A percentile compares a stretch with the other conserved stretches of the same genome.
Evolutionary conservation across 306 rosid genomes (phyloP).

Genomic region (Canavalia ensiformis): DNA sequence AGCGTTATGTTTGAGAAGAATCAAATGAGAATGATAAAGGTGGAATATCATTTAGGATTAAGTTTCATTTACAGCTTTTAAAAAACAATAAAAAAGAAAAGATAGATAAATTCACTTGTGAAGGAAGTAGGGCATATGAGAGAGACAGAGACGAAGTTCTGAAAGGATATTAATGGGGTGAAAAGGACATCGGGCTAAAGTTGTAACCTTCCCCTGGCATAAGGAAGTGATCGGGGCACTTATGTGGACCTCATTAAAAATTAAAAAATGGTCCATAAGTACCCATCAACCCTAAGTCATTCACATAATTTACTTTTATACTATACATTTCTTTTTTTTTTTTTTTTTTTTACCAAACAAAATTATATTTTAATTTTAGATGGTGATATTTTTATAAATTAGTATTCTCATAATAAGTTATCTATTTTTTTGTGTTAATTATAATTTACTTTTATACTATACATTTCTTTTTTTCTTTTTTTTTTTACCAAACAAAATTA

Average conservation of each 20-base stretch:
- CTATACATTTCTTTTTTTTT: too few species aligned
- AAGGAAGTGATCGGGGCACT: background rate
- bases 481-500: background rate
- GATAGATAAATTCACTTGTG: slow-evolving; percentile 21
- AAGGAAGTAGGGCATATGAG: slow-evolving; percentile 49
- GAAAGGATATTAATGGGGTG: slow-evolving; percentile 64
- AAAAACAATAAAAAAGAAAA: background rate
- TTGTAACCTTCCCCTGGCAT: slow-evolving; percentile 11
- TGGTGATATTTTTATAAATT: too few species aligned
- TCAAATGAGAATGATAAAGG: slow-evolving; percentile 46
- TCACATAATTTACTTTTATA: background rate
- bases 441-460: background rate
- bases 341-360: background rate
- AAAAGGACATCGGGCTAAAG: slow-evolving; percentile 63
- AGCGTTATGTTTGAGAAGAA: slow-evolving; percentile 50
- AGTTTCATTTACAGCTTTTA: slow-evolving; percentile 22
- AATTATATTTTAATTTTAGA: background rate
- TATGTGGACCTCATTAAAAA: background rate
- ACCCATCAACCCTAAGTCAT: background rate
- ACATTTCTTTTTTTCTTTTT: too few species aligned
- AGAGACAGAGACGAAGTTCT: slow-evolving; percentile 52
- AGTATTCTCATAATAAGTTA: too few species aligned
- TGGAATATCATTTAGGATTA: slow-evolving; percentile 38
- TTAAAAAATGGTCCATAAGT: background rate
- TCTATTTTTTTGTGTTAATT: too few species aligned